phyloP scores from a whole-genome alignment of 2,329 filamentous ascomycete genomes.

The Blastomyces percursus region DNA sequence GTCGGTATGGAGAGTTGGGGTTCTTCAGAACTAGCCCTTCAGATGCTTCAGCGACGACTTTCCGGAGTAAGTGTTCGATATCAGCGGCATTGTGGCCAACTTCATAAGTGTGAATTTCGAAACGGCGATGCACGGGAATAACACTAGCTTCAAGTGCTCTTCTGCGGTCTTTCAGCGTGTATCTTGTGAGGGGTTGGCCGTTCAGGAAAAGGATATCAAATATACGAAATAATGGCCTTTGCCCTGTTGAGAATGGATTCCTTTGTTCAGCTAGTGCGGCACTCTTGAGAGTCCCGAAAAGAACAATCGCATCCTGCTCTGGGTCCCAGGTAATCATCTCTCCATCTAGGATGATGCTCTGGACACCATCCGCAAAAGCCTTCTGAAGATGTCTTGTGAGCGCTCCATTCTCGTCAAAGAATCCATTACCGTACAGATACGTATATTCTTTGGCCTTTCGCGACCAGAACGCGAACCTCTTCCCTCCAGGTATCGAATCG shows the following conservation, averaged over 20 bases:
- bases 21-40: conserved; percentile 94
- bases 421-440: conserved; percentile 73
- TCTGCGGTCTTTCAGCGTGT: conserved; percentile 70
- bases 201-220: conserved; percentile 93
- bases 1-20: conserved; percentile 69
- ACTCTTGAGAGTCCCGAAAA: conserved; percentile 88
- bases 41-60: conserved; percentile 73
- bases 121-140: conserved; percentile 56
- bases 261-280: conserved; percentile 71
- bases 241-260: conserved; percentile 53
- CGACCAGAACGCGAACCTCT: conserved; percentile 79
- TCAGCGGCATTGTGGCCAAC: conserved; percentile 56
- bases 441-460: conserved; percentile 94
- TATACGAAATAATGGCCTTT: conserved; percentile 67
- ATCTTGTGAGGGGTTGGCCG: conserved; percentile 64
- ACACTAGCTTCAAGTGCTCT: conserved; percentile 64
- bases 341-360: conserved; percentile 83
- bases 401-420: conserved; percentile 63
- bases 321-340: conserved; percentile 99
- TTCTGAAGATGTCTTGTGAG: conserved; percentile 68
- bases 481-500: conserved; percentile 54
- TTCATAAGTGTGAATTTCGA: conserved; percentile 70
- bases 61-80: conserved; percentile 68
- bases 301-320: conserved; percentile 67
- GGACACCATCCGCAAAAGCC: conserved; percentile 66